Conservation (phyloP, 331 rosid species). For the Saraca asoca region DNA sequence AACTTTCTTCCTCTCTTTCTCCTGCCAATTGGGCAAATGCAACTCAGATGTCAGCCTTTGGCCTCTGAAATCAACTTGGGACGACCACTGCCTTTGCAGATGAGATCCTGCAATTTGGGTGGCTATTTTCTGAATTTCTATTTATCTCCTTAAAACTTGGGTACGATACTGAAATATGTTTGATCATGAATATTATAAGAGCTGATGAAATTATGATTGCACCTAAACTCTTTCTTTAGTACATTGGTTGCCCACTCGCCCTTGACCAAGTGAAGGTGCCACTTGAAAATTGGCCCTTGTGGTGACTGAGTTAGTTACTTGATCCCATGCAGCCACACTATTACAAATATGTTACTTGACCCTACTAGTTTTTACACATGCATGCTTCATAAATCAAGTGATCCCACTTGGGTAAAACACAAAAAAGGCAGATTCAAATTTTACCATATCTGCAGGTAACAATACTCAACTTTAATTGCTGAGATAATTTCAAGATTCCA, state of each 20-base stretch:
- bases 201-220: conserved; percentile 13
- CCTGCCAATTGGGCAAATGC: not conserved
- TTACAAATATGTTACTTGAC: too few relatives aligned
- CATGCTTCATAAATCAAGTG: too few relatives aligned
- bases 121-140: not conserved
- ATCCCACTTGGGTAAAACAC: conserved; percentile 6
- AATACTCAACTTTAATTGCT: too few relatives aligned
- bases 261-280: too few relatives aligned
- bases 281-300: too few relatives aligned
- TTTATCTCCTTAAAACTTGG: not conserved
- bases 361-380: too few relatives aligned
- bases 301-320: too few relatives aligned
- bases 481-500: not conserved
- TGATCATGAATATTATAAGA: conserved; percentile 2
- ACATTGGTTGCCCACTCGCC: too few relatives aligned
- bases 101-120: not conserved
- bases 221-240: not conserved
- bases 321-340: too few relatives aligned
- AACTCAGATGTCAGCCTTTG: not conserved
- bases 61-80: not conserved
- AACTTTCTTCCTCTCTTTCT: too few relatives aligned
- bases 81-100: not conserved
- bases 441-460: not conserved
- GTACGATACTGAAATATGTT: not conserved
- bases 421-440: not conserved